Percentiles rank a stretch among this genome's conserved stretches.
phyloP scores from a whole-genome alignment of 2,329 filamentous ascomycete species.

The Cordyceps fumosorosea region DNA sequence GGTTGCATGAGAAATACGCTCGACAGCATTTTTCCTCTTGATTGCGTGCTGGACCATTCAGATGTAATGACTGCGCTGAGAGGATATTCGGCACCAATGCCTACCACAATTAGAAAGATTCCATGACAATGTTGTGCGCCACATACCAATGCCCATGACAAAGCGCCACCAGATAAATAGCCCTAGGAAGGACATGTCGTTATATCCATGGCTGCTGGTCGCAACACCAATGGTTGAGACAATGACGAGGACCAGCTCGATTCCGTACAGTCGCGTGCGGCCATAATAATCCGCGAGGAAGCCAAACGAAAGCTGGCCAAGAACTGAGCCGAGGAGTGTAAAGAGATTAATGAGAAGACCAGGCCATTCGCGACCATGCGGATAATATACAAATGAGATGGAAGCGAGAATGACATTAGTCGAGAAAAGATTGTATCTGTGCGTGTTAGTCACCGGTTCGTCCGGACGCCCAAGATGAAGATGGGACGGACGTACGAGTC shows the following conservation, averaged over 20 bases:
- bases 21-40: slow-evolving; percentile 61
- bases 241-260: slow-evolving; percentile 49
- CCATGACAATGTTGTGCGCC: not conserved
- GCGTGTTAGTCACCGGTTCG: slow-evolving; percentile 1
- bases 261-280: slow-evolving; percentile 49
- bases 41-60: slow-evolving; percentile 56
- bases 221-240: slow-evolving; percentile 51
- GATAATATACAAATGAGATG: slow-evolving; percentile 47
- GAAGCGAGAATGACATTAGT: slow-evolving; percentile 49
- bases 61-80: slow-evolving; percentile 61
- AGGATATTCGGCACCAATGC: slow-evolving; percentile 63
- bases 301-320: slow-evolving; percentile 47
- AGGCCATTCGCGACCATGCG: slow-evolving; percentile 36
- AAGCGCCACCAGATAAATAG: slow-evolving; percentile 49
- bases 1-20: slow-evolving; percentile 65
- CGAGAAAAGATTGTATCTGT: slow-evolving; percentile 47
- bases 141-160: slow-evolving; percentile 45
- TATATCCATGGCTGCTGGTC: slow-evolving; percentile 44
- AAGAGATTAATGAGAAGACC: slow-evolving; percentile 45
- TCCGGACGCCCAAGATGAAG: not conserved
- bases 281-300: slow-evolving; percentile 48
- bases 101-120: slow-evolving; percentile 23
- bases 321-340: slow-evolving; percentile 45
- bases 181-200: slow-evolving; percentile 43
- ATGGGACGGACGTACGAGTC: slow-evolving; percentile 37